phyloP scores from a whole-genome alignment of 805 yeast genomes.

The Kluyveromyces starmeri region DNA sequence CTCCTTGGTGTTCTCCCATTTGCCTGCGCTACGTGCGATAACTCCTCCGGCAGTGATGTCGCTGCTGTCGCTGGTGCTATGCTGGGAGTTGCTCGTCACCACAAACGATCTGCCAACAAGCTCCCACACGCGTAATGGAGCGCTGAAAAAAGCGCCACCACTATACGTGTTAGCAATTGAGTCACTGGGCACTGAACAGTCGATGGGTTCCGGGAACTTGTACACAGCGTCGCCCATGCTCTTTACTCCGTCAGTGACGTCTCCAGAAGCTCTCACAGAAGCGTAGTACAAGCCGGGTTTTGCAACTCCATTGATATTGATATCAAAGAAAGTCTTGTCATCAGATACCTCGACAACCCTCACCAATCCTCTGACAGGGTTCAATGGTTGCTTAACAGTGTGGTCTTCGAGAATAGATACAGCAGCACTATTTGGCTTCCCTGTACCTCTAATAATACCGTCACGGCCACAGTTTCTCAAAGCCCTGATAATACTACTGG shows the following conservation, averaged over 20 bases:
- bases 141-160: slow-evolving; percentile 40
- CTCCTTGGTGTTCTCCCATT: slow-evolving; percentile 90
- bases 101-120: slow-evolving; percentile 59
- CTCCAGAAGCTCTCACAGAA: slow-evolving; percentile 60
- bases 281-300: slow-evolving; percentile 61
- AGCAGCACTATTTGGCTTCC: slow-evolving; percentile 79
- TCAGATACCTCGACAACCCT: slow-evolving; percentile 64
- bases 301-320: slow-evolving; percentile 63
- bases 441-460: slow-evolving; percentile 89
- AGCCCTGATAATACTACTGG: slow-evolving; percentile 60
- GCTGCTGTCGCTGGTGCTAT: slow-evolving; percentile 24
- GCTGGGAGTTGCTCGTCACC: slow-evolving; percentile 19
- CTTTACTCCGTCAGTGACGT: slow-evolving; percentile 64
- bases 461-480: slow-evolving; percentile 74
- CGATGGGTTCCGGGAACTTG: slow-evolving; percentile 25
- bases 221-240: slow-evolving; percentile 49
- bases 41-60: slow-evolving; percentile 63
- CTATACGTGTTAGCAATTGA: slow-evolving; percentile 27
- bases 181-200: slow-evolving; percentile 30
- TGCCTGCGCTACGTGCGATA: slow-evolving; percentile 92
- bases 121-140: slow-evolving; percentile 41
- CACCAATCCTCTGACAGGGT: slow-evolving; percentile 79
- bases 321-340: slow-evolving; percentile 54
- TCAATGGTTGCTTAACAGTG: slow-evolving; percentile 34
- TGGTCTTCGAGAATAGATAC: slow-evolving; percentile 81